Conservation (phyloP, 2,329 filamentous ascomycete genomes). For the Fusarium buharicum region DNA sequence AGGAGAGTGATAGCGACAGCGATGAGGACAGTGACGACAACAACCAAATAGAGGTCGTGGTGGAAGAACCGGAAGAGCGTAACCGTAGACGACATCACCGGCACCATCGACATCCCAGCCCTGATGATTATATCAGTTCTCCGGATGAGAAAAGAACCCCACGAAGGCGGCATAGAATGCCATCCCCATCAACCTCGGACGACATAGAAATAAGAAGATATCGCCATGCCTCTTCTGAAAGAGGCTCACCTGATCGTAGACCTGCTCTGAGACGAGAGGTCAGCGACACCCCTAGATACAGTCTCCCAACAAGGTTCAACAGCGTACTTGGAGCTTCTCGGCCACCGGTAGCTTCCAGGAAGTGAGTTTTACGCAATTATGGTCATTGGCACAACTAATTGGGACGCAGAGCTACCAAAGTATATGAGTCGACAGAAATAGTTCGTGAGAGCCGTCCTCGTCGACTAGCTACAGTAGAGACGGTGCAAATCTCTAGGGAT, state of each 20-base stretch:
- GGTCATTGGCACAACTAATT: slow-evolving; percentile 14
- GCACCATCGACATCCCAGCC: slow-evolving; percentile 36
- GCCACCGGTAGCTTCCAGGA: slow-evolving; percentile 50
- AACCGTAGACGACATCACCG: slow-evolving; percentile 34
- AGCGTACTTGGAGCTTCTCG: slow-evolving; percentile 51
- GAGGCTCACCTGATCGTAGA: slow-evolving; percentile 44
- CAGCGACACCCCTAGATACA: slow-evolving; percentile 47
- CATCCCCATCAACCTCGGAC: slow-evolving; percentile 41
- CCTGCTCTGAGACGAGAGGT: slow-evolving; percentile 45
- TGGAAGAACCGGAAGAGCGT: slow-evolving; percentile 47
- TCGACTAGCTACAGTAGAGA: slow-evolving; percentile 27
- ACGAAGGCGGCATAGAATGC: slow-evolving; percentile 38
- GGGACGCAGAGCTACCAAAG: slow-evolving; percentile 34
- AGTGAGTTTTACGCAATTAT: slow-evolving; percentile 34
- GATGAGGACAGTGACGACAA: slow-evolving; percentile 30
- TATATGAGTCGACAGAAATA: slow-evolving; percentile 40
- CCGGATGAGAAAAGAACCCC: slow-evolving; percentile 40
- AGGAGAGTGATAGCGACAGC: slow-evolving; percentile 32
- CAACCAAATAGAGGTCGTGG: slow-evolving; percentile 41
- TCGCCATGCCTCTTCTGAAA: slow-evolving; percentile 44
- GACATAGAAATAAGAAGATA: slow-evolving; percentile 41
- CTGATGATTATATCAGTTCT: slow-evolving; percentile 45
- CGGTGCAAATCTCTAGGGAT: slow-evolving; percentile 40
- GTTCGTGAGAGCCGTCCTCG: slow-evolving; percentile 40
- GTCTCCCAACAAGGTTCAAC: slow-evolving; percentile 39